A percentile compares a stretch with the other conserved stretches of the same genome.
phyloP scores from a whole-genome alignment of 257 asterid species.

The Ocimum tenuiflorum region DNA sequence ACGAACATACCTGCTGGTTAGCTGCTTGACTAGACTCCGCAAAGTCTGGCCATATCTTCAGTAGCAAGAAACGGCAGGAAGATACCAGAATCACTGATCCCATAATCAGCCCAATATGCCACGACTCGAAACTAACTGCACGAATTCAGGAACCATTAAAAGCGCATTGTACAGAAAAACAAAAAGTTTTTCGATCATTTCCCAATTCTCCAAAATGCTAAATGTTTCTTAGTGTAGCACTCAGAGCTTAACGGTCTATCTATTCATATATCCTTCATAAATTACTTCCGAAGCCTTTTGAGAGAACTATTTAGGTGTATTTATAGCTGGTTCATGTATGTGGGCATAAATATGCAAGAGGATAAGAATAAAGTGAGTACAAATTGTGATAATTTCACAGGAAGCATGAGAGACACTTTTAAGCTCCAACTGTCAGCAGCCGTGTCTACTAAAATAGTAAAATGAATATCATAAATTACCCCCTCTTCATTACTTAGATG shows the following conservation, averaged over 20 bases:
- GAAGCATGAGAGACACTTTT: neutral
- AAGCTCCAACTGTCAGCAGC: neutral
- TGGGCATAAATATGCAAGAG: neutral
- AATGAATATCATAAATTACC: neutral
- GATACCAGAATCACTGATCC: slow-evolving; percentile 70
- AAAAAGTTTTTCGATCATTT: too few species aligned
- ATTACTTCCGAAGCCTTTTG: neutral
- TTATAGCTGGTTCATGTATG: neutral
- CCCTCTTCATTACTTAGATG: neutral
- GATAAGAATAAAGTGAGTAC: neutral
- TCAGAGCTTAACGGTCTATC: too few species aligned
- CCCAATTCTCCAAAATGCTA: too few species aligned
- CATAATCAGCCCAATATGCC: slow-evolving; percentile 66
- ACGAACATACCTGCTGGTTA: slow-evolving; percentile 48
- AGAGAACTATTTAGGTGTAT: neutral
- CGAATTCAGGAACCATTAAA: too few species aligned
- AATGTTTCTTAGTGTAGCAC: too few species aligned
- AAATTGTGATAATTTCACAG: neutral
- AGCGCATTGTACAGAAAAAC: too few species aligned
- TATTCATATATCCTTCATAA: too few species aligned
- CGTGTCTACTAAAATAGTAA: neutral
- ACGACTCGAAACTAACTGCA: slow-evolving; percentile 60
- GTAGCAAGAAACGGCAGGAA: slow-evolving; percentile 58
- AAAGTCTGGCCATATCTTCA: slow-evolving; percentile 78
- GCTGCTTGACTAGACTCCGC: slow-evolving; percentile 80